Base-by-base conservation (phyloP, 768 basidiomycete species). In the Pleurotus giganteus region DNA sequence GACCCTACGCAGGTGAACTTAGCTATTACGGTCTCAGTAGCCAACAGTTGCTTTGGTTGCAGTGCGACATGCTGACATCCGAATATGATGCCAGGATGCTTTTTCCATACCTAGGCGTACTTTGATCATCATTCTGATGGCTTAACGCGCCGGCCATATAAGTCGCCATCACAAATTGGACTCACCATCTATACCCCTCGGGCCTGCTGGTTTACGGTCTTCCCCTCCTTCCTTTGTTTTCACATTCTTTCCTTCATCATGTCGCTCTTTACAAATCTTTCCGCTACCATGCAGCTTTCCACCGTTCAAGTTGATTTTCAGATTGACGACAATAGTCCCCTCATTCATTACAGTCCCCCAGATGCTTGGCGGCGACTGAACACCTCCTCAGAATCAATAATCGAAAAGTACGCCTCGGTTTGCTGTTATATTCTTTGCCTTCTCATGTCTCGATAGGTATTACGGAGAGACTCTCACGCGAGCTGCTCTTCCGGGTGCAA, bases 381-480 rank as follows among this genome's bases (percentile, higher is more conserved):
- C 42, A 53, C 17, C 8, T 39, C 32, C 1, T 49, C 52, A 11
- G 63, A 66, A 57, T 24, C 61, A 11, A 28, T 41, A 12, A 58
- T 54, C 7, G 23, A 26, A 47, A 50, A 45, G 57, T 59, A 24
- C 5, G 31, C 45, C 42, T 2, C 43, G 37, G 57, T 60, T 19
- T 2, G 45, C 43, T 4, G 34, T 23, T 28, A 15, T 39, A 4
- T 47, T 12, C n/a, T 32, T 4, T 19, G 8, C 7, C 24, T 17
- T n/a, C 11, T 19, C 26, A 11, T 19, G 46, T 46, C 8, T 8
- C 19, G 15, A 17, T 43, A 76, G 75, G 43, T 76, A 76, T 51
- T 73, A 67, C 44, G 65, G 61, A 7, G 67, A 63, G 23, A 76
- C 75, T 1, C 75, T 72, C 47, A 66, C 69, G 12, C 61, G 57